phyloP scores from a whole-genome alignment of 208 protist species.

The Herpetomonas tarakana region DNA sequence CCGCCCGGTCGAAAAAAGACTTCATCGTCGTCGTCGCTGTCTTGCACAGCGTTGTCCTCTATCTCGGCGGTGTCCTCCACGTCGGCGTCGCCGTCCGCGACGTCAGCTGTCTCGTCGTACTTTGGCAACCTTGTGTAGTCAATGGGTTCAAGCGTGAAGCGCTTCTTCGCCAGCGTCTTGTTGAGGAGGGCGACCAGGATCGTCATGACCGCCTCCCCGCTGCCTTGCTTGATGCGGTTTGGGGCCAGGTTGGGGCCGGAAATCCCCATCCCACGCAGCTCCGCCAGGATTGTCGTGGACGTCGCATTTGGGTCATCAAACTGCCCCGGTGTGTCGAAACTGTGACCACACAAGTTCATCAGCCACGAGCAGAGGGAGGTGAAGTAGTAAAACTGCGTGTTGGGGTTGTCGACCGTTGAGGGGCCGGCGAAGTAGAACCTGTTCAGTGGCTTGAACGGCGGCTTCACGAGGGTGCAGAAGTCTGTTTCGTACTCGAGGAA shows the following conservation, averaged over 20 bases:
- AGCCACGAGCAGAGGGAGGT: constrained; percentile 87
- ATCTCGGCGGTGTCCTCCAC: constrained; percentile 49
- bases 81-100: constrained; percentile 74
- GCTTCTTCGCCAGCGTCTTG: constrained; percentile 55
- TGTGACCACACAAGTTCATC: constrained; percentile 73
- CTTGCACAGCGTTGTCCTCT: constrained; percentile 83
- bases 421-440: constrained; percentile 76
- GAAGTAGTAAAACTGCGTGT: constrained; percentile 90
- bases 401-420: constrained; percentile 83
- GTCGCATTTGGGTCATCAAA: constrained; percentile 90
- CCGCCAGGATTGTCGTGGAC: constrained; percentile 78
- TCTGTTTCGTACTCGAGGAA: constrained; percentile 79
- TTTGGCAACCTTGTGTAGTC: constrained; percentile 76
- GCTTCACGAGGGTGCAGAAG: constrained; percentile 71
- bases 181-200: constrained; percentile 73
- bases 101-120: constrained; percentile 76
- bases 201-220: constrained; percentile 74
- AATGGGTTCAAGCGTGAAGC: constrained; percentile 57
- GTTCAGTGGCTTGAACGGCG: constrained; percentile 80
- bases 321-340: constrained; percentile 72
- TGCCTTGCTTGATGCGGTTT: constrained; percentile 82
- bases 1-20: constrained; percentile 53
- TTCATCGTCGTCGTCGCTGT: constrained; percentile 87
- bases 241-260: constrained; percentile 71
- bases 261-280: constrained; percentile 74